These are phyloP conservation scores for Blastobotrys ciferrii DNA, from an alignment of 1,139 yeast species.

Conservation along the genomic window DNA sequence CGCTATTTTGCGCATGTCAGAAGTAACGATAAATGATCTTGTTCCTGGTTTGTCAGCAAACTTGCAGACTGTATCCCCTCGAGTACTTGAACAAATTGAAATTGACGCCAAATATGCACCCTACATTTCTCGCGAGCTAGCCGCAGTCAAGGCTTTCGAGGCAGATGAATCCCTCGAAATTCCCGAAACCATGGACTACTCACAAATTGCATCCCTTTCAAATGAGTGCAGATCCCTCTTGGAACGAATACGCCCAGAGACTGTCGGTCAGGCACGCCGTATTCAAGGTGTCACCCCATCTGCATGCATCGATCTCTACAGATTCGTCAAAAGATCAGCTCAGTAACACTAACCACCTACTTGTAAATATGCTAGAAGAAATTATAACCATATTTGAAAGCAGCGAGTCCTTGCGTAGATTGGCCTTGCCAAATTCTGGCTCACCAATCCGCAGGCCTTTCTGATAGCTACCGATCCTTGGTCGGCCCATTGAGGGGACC, in stretches of 20 bases:
- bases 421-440: conserved; percentile 87
- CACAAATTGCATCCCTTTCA: conserved; percentile 52
- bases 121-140: conserved; percentile 68
- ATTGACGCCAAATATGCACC: conserved; percentile 85
- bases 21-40: conserved; percentile 38
- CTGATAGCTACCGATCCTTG: conserved; percentile 62
- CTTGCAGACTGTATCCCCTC: conserved; percentile 43
- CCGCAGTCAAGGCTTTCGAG: conserved; percentile 69
- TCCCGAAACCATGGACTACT: conserved; percentile 66
- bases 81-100: conserved; percentile 61
- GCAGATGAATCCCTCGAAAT: conserved; percentile 75
- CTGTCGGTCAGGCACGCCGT: conserved; percentile 92
- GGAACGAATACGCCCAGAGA: conserved; percentile 76
- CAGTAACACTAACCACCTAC: neutral
- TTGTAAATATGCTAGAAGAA: conserved; percentile 6
- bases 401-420: no score
- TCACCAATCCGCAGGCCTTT: conserved; percentile 52
- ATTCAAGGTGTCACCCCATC: conserved; percentile 90
- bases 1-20: conserved; percentile 51
- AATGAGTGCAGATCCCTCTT: conserved; percentile 71
- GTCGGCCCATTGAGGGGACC: conserved; percentile 85
- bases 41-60: conserved; percentile 34
- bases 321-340: conserved; percentile 24
- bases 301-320: conserved; percentile 39
- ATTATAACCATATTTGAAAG: no score